These are phyloP conservation scores for Kalanchoe fedtschenkoi DNA, from an alignment of 164 flowering plant genomes.

Conservation along the genomic window DNA sequence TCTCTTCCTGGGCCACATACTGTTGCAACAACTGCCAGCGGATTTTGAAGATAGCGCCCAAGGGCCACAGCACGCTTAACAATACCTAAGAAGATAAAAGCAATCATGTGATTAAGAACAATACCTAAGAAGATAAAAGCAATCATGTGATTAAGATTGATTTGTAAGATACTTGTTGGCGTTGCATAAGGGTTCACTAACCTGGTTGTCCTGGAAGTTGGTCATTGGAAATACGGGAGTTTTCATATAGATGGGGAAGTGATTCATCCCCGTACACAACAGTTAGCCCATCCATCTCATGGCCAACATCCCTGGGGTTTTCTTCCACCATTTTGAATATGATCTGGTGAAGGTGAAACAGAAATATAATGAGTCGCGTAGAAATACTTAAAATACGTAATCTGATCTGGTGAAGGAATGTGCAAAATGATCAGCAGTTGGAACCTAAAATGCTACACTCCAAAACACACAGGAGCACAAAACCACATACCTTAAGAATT, in stretches of 20 bases:
- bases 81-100: conserved; percentile 43
- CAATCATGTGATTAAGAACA: conserved; percentile 21
- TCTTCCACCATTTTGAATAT: conserved; percentile 87
- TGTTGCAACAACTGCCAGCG: conserved; percentile 92
- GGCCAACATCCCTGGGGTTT: conserved; percentile 76
- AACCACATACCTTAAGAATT: too few species aligned
- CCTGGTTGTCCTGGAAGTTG: conserved; percentile 78
- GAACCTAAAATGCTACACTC: not conserved
- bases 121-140: conserved; percentile 40
- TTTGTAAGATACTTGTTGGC: not conserved
- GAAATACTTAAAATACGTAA: too few species aligned
- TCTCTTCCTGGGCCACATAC: conserved; percentile 93
- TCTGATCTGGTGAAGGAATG: too few species aligned
- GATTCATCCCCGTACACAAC: conserved; percentile 91
- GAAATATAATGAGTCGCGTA: not conserved
- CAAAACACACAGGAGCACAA: too few species aligned
- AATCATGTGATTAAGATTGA: not conserved
- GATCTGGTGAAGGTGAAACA: conserved; percentile 29
- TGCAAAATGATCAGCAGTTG: not conserved
- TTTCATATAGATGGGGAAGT: conserved; percentile 79
- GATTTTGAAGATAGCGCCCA: conserved; percentile 91
- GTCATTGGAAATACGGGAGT: conserved; percentile 76
- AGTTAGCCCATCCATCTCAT: conserved; percentile 63
- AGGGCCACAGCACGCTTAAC: conserved; percentile 95
- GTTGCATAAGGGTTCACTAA: conserved; percentile 14